These are phyloP conservation scores for Hypoxylon subgilvum DNA, from an alignment of 495 filamentous ascomycete genomes.

Conservation along the genomic window DNA sequence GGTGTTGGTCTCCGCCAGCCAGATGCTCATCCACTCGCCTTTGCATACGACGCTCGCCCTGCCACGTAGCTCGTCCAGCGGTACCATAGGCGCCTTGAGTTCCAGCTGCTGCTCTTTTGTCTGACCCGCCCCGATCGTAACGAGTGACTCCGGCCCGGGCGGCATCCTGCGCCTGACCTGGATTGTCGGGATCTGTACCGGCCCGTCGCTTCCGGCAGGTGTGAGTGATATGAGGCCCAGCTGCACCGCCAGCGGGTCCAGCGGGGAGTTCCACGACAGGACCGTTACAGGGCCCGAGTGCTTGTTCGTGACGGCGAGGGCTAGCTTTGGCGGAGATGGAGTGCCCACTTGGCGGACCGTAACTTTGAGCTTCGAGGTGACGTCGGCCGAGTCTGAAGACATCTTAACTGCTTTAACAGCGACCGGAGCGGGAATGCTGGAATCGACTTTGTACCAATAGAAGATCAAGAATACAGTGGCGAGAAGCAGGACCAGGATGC, in stretches of 20 bases:
- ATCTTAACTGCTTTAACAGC: slow-evolving; percentile 16
- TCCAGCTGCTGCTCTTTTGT: slow-evolving; percentile 35
- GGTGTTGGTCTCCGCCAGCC: slow-evolving; percentile 37
- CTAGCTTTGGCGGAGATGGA: slow-evolving; percentile 35
- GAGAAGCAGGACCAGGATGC: slow-evolving; percentile 2
- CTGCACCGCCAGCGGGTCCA: slow-evolving; percentile 54
- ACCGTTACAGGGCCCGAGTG: slow-evolving; percentile 51
- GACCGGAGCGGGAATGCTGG: slow-evolving; percentile 14
- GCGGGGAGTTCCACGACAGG: slow-evolving; percentile 56
- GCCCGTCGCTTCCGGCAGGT: slow-evolving; percentile 40
- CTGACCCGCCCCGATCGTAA: slow-evolving; percentile 49
- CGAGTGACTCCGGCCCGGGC: slow-evolving; percentile 47
- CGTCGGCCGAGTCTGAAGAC: slow-evolving; percentile 13
- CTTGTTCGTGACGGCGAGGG: slow-evolving; percentile 51
- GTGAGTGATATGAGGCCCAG: slow-evolving; percentile 55
- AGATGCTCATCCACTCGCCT: slow-evolving; percentile 43
- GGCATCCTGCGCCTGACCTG: slow-evolving; percentile 55
- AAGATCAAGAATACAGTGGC: slow-evolving; percentile 2
- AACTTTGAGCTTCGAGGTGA: slow-evolving; percentile 40
- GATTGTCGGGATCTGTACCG: slow-evolving; percentile 49
- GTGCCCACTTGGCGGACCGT: slow-evolving; percentile 37
- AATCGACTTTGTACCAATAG: slow-evolving; percentile 16
- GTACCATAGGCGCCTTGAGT: slow-evolving; percentile 34
- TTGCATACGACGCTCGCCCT: slow-evolving; percentile 34
- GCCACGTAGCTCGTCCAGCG: slow-evolving; percentile 36